Evolutionary conservation across 108 stramenopile species (phyloP).

Genomic region (Pseudonitzschia delicatissima): DNA sequence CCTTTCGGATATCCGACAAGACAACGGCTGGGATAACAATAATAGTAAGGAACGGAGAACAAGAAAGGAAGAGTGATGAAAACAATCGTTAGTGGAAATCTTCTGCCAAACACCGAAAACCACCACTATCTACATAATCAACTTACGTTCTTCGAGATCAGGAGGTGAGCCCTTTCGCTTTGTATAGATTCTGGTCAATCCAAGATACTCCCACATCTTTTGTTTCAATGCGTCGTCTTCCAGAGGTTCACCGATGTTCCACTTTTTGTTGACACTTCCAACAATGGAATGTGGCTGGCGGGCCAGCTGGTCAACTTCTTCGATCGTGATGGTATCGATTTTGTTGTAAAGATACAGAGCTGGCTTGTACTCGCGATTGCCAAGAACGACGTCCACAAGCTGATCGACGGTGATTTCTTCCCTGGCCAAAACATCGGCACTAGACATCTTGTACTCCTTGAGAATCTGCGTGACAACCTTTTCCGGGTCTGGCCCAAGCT

Average conservation of each 20-base stretch:
- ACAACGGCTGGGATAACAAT: conserved; percentile 63
- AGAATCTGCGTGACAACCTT: conserved; percentile 90
- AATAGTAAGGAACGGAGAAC: neutral
- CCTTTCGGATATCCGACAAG: conserved; percentile 88
- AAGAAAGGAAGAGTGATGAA: conserved; percentile 5
- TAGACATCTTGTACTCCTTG: conserved; percentile 92
- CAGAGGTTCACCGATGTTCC: conserved; percentile 77
- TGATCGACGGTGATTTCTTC: conserved; percentile 96
- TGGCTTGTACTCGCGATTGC: conserved; percentile 95
- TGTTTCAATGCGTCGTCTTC: conserved; percentile 81
- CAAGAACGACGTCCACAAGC: conserved; percentile 96
- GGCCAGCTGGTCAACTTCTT: conserved; percentile 96
- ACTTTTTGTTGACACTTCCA: conserved; percentile 81
- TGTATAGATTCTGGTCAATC: conserved; percentile 95
- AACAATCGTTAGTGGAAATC: neutral
- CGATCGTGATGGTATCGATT: conserved; percentile 95
- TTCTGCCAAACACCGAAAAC: neutral
- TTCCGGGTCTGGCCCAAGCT: conserved; percentile 91
- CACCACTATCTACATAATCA: neutral
- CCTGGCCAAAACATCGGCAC: conserved; percentile 91
- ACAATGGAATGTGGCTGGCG: conserved; percentile 94
- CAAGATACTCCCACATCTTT: conserved; percentile 95
- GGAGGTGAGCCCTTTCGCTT: conserved; percentile 94
- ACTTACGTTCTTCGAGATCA: conserved; percentile 86
- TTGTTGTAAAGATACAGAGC: conserved; percentile 99